Base-by-base conservation (phyloP, 495 filamentous ascomycete species). In the Extremus antarcticus region DNA sequence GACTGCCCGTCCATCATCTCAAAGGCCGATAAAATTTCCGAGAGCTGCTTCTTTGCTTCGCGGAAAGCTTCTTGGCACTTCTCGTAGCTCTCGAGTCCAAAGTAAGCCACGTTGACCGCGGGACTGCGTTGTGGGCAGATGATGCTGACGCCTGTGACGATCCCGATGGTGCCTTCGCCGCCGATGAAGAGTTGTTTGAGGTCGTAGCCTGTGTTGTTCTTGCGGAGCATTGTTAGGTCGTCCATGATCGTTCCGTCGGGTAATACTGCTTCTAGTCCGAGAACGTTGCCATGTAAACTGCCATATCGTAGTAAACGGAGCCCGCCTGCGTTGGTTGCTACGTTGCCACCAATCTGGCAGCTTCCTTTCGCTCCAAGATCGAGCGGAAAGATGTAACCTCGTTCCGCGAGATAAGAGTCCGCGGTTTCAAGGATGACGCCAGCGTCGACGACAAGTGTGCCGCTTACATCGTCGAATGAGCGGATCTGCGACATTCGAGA, bases 191-290 rank as follows among this genome's bases (percentile, higher is more conserved):
- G 79, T 70, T 98, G 92, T 76, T 98, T 98, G 43, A 98, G 71
- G 65, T 97, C 92, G 68, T 96, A 97, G 21, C 92, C 92, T 52
- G 86, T 98, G 72, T 98, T 98, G 76, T 98, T 97, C 74, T 98
- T 98, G 49, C 94, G 83, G 39, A 97, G 72, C 51, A 76, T 87
- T 52, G 78, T 86, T 22, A 98, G 79, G 53, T 95, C 86, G 57
- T 98, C 84, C 15, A 98, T 76, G 53, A 98, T 78, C 13, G 88
- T 94, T 29, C 92, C 92, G 63, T 97, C 87, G 7, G 92, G 86
- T 29, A 97, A 72, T 17, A 98, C 94, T 8, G 85, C 92, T 72
- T 97, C 90, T 25, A 98, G 75, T 17, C 92, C 92, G 11, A 98
- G 75, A 1, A 96, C 87, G 35, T 75, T 97, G 1, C 92, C 92